Base-by-base conservation (phyloP, 2,329 filamentous ascomycete genomes). In the Sphaerulina populicola region DNA sequence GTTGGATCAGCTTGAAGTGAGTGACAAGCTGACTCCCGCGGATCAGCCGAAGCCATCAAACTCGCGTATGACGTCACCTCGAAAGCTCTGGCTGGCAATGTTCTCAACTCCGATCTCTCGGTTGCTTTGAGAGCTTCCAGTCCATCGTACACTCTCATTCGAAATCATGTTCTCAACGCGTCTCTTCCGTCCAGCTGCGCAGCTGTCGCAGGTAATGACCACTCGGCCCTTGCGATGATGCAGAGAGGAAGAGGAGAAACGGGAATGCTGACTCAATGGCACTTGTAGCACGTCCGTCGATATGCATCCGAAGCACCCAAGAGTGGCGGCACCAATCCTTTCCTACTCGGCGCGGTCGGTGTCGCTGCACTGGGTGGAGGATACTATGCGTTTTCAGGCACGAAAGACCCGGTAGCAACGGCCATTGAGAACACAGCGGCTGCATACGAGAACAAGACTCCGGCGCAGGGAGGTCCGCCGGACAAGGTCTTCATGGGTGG, bases 401-500 rank as follows among this genome's bases (percentile, higher is more conserved):
- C 33, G 14, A 58, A 63, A 37, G 58, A 65, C 38, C 59, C 57
- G 42, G 56, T 56, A 21, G 56, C 55, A 36, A 47, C 44, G 54
- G 57, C 53, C 35, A 59, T 51, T 52, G 64, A 54, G 53, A 60
- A 52, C 42, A 62, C 60, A 12, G 69, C 65, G 37, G 59, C 54
- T 9, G 68, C 69, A 53, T 67, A 60, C 44, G 61, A 64, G 55
- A 72, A 71, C 56, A 62, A 68, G 31, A 66, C 71, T 38, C 69
- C 67, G 33, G 50, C 49, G 12, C 47, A 47, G 48, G 54, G 56
- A 56, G 67, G 70, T 37, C 71, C 67, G 51, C 59, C 68, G 18
- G 76, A 76, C 66, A 68, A 70, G 57, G 74, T 77, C 52, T 84
- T 97, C 69, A 86, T 79, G 31, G 90, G 91, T 60, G 88, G 88